Percentiles rank a stretch among this genome's conserved stretches.
phyloP scores from a whole-genome alignment of 345 rosid genomes.

The Ceriops zippeliana region DNA sequence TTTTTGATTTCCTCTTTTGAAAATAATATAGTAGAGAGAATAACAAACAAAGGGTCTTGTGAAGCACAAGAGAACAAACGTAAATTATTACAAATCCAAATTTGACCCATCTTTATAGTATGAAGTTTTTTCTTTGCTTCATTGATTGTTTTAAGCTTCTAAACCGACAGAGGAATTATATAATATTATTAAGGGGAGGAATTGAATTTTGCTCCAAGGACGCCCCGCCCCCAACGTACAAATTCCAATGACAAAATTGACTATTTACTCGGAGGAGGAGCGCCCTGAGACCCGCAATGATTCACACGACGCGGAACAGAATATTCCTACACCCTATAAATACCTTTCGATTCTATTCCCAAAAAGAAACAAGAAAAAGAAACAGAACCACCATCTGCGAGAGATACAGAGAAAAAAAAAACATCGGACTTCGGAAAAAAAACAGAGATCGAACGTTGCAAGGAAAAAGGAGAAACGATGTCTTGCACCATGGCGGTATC shows the following conservation, averaged over 20 bases:
- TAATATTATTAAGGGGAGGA: background rate
- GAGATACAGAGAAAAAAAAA: background rate
- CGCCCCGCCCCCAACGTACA: background rate
- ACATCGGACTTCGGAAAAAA: background rate
- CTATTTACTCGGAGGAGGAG: background rate
- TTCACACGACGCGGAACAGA: background rate
- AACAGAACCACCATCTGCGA: background rate
- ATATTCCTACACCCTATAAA: background rate
- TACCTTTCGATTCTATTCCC: background rate
- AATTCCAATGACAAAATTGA: conserved; percentile 1
- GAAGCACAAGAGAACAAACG: no score
- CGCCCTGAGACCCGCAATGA: background rate
- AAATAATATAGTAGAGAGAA: no score
- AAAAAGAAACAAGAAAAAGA: no score
- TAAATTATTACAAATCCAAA: no score
- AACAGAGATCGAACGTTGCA: background rate
- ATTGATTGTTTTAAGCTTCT: no score
- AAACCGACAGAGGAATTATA: background rate
- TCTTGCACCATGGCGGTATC: conserved; percentile 69
- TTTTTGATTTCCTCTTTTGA: no score
- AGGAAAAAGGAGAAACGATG: conserved; percentile 30
- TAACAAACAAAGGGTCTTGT: no score
- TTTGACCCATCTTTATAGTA: no score
- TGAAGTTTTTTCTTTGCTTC: no score
- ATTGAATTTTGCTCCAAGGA: background rate